Conservation (phyloP, 1,284 basidiomycete genomes). For the Cryptococcus sp. region DNA sequence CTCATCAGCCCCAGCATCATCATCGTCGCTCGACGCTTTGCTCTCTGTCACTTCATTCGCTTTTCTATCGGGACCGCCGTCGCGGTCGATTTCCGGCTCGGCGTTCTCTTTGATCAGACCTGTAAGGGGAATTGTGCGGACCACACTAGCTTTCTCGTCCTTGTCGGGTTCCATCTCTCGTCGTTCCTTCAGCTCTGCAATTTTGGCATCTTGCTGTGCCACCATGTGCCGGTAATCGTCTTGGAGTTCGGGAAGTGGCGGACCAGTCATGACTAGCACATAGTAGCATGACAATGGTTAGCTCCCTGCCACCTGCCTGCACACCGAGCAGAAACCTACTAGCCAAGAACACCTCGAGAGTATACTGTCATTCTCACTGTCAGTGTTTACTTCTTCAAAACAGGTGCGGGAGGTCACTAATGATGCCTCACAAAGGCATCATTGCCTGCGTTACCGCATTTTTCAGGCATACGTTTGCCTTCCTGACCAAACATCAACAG, state of each 20-base stretch:
- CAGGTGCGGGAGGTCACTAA: slow-evolving; percentile 3
- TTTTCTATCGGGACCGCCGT: not conserved
- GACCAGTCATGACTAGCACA: slow-evolving; percentile 24
- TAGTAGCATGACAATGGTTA: slow-evolving; percentile 12
- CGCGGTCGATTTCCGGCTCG: slow-evolving; percentile 7
- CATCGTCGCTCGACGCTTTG: slow-evolving; percentile 1
- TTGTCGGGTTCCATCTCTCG: not conserved
- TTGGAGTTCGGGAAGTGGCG: slow-evolving; percentile 23
- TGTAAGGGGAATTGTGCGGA: slow-evolving; percentile 2
- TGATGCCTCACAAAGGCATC: slow-evolving; percentile 38
- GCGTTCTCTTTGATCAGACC: not conserved
- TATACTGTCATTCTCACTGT: slow-evolving; percentile 20
- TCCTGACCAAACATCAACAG: slow-evolving; percentile 26
- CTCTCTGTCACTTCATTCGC: slow-evolving; percentile 6
- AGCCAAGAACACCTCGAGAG: slow-evolving; percentile 26
- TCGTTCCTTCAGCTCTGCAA: not conserved
- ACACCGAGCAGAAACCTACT: slow-evolving; percentile 17
- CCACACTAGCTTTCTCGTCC: slow-evolving; percentile 1
- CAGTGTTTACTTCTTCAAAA: not conserved
- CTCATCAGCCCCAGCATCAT: slow-evolving; percentile 27
- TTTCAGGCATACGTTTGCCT: slow-evolving; percentile 10
- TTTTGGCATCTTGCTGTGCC: too few species aligned
- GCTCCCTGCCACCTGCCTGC: slow-evolving; percentile 3
- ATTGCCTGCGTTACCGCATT: slow-evolving; percentile 40
- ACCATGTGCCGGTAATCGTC: slow-evolving; percentile 17